A percentile compares a stretch with the other conserved stretches of the same genome.
These are phyloP conservation scores for Leucosporidium creatinivorum DNA, from an alignment of 768 basidiomycete species.

Conservation along the genomic window DNA sequence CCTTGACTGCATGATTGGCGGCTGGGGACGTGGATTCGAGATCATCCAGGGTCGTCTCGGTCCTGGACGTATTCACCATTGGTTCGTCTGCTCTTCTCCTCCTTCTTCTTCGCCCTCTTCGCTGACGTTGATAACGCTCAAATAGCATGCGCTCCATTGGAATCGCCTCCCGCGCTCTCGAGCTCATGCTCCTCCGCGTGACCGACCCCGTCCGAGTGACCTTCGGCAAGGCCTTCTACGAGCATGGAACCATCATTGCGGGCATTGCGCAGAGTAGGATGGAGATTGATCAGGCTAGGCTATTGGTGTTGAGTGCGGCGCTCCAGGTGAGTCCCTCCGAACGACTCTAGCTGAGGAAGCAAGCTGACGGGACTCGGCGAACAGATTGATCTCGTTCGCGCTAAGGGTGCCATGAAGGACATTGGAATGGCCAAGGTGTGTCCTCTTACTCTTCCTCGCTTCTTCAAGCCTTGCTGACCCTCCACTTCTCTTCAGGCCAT, in stretches of 20 bases:
- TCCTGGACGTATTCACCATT: slow-evolving; percentile 38
- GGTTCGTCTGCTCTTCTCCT: slow-evolving; percentile 11
- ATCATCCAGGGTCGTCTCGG: slow-evolving; percentile 94
- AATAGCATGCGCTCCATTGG: slow-evolving; percentile 97
- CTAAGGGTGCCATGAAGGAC: slow-evolving; percentile 93
- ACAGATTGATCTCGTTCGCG: slow-evolving; percentile 79
- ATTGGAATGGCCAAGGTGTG: slow-evolving; percentile 92
- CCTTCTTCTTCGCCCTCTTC: not conserved
- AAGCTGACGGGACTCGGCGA: not conserved
- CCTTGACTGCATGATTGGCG: slow-evolving; percentile 68
- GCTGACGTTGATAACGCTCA: slow-evolving; percentile 38
- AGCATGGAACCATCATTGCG: slow-evolving; percentile 82
- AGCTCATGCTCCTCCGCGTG: slow-evolving; percentile 79
- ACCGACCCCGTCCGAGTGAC: slow-evolving; percentile 88
- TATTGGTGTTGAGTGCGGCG: slow-evolving; percentile 88
- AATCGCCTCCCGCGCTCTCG: slow-evolving; percentile 71
- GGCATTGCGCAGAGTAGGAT: slow-evolving; percentile 88
- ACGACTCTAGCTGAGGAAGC: not conserved
- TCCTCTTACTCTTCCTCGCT: not conserved
- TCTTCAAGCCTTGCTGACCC: not conserved
- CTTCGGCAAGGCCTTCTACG: slow-evolving; percentile 82
- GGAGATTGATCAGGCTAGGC: slow-evolving; percentile 78
- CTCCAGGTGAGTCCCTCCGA: slow-evolving; percentile 56
- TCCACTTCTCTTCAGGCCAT: slow-evolving; percentile 60
- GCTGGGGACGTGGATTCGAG: slow-evolving; percentile 95